Percentiles rank a stretch among this genome's conserved stretches.
These are phyloP conservation scores for Casuarina equisetifolia DNA, from an alignment of 306 rosid species.

Conservation along the genomic window DNA sequence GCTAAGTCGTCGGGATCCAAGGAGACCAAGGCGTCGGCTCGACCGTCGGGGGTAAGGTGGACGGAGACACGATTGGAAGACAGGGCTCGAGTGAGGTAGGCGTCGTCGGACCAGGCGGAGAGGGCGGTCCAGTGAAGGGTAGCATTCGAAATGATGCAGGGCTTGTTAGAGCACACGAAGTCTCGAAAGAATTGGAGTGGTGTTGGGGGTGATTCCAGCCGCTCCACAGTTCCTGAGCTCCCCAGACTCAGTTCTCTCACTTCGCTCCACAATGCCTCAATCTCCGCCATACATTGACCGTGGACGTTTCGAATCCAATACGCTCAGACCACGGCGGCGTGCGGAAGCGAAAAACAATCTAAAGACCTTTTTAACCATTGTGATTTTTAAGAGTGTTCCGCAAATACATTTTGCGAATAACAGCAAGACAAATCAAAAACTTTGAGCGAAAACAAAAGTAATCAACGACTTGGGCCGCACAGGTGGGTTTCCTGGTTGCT, in stretches of 20 bases:
- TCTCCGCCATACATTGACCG: slow-evolving; percentile 29
- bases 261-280: slow-evolving; percentile 69
- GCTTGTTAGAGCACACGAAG: slow-evolving; percentile 69
- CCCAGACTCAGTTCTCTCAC: slow-evolving; percentile 69
- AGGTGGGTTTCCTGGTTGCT: no score
- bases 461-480: no score
- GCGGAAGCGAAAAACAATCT: no score
- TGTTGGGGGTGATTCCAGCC: slow-evolving; percentile 53
- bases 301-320: no score
- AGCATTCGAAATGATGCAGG: slow-evolving; percentile 71
- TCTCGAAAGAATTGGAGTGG: slow-evolving; percentile 56
- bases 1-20: background rate
- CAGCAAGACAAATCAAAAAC: no score
- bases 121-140: slow-evolving; percentile 74
- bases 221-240: slow-evolving; percentile 38
- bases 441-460: no score
- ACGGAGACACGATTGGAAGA: slow-evolving; percentile 59
- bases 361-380: no score
- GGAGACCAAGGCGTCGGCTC: slow-evolving; percentile 59
- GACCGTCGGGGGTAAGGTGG: slow-evolving; percentile 82
- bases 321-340: no score
- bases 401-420: no score
- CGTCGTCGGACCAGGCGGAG: slow-evolving; percentile 48
- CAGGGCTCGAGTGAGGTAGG: slow-evolving; percentile 56
- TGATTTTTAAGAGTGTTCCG: no score